Percentiles rank a stretch among this genome's conserved stretches.
Evolutionary conservation across 2,329 filamentous ascomycete genomes (phyloP).

Genomic region (Sclerotinia minor): DNA sequence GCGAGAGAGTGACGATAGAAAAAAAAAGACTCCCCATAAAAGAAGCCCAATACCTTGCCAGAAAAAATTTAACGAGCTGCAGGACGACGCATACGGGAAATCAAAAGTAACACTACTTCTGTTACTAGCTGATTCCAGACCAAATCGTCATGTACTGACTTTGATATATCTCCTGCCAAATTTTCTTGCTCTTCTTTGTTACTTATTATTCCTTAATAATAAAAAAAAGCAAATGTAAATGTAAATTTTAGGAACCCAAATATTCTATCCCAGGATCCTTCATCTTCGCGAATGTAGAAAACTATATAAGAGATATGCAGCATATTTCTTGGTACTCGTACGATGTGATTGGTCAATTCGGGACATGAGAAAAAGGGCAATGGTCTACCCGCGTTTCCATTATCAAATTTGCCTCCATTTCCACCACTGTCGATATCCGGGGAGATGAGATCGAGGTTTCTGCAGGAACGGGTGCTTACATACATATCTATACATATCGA

Average conservation of each 20-base stretch:
- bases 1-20: conserved; percentile 29
- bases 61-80: conserved; percentile 31
- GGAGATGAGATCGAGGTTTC: conserved; percentile 35
- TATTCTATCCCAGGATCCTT: neutral
- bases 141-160: conserved; percentile 22
- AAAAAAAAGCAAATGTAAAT: conserved; percentile 17
- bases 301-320: neutral
- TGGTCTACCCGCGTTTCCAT: conserved; percentile 26
- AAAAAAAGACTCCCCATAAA: conserved; percentile 19
- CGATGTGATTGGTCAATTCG: conserved; percentile 31
- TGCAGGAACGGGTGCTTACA: conserved; percentile 40
- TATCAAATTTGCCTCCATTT: conserved; percentile 30
- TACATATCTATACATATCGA: conserved; percentile 33
- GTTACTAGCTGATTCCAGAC: conserved; percentile 20
- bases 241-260: neutral
- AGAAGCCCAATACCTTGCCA: conserved; percentile 26
- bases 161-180: conserved; percentile 22
- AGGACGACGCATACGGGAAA: conserved; percentile 30
- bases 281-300: neutral
- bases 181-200: conserved; percentile 9
- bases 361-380: conserved; percentile 27
- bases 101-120: conserved; percentile 31
- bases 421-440: conserved; percentile 30
- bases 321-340: conserved; percentile 22
- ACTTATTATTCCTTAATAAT: conserved; percentile 29